A percentile compares a stretch with the other conserved stretches of the same genome.
Evolutionary conservation across 345 rosid genomes (phyloP).

Genomic region (Adansonia digitata): DNA sequence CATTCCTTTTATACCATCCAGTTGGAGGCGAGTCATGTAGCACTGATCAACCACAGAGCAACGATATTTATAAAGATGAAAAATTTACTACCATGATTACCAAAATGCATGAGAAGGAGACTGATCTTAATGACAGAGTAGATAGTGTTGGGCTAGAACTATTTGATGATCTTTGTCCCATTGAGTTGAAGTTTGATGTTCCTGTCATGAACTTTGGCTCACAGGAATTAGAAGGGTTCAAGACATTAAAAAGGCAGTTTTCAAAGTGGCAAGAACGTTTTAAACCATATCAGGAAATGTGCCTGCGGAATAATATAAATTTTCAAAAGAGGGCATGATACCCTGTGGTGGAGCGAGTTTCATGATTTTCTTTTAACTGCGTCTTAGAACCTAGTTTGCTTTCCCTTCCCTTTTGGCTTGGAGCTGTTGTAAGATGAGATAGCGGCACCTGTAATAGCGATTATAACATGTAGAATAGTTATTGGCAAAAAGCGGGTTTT

Average conservation of each 20-base stretch:
- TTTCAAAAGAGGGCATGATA: background rate
- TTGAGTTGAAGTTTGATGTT: slow-evolving; percentile 51
- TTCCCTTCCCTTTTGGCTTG: background rate
- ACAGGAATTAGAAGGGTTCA: background rate
- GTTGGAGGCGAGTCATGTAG: background rate
- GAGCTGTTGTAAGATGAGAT: background rate
- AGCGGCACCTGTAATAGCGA: background rate
- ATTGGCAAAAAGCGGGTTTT: too few species aligned
- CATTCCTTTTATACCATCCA: background rate
- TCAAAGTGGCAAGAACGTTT: background rate
- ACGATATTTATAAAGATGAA: background rate
- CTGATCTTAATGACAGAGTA: background rate
- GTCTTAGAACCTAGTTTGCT: background rate
- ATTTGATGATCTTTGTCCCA: background rate
- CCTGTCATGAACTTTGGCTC: background rate
- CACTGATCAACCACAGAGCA: background rate
- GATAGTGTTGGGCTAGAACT: background rate
- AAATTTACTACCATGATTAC: background rate
- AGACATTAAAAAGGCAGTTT: background rate
- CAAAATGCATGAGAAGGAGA: background rate
- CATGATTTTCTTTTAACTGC: background rate
- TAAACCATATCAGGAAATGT: background rate
- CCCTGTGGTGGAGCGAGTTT: background rate
- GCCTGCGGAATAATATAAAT: background rate
- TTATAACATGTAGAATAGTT: too few species aligned